Percentiles rank a stretch among this genome's conserved stretches.
Conservation (phyloP, 441 rosid genomes). For the Populus trichocarpa region DNA sequence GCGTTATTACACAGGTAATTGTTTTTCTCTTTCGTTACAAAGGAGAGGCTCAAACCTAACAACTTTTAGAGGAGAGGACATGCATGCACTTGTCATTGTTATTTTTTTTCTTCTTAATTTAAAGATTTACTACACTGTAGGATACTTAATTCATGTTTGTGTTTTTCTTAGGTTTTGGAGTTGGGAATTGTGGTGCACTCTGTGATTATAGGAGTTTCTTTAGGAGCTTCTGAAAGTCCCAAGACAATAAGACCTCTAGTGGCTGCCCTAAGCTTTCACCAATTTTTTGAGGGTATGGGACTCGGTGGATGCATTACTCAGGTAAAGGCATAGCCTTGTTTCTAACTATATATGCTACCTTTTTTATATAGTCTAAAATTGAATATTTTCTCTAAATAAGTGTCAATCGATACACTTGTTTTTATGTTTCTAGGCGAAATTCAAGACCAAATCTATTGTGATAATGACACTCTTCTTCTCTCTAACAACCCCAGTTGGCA, state of each 20-base stretch:
- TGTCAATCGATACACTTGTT: not conserved
- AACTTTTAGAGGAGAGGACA: too few species aligned
- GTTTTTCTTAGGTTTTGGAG: constrained; percentile 30
- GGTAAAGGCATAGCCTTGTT: constrained; percentile 4
- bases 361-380: not conserved
- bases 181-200: constrained; percentile 44
- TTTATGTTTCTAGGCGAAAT: constrained; percentile 46
- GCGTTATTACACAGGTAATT: constrained; percentile 41
- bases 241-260: constrained; percentile 31
- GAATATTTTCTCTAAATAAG: not conserved
- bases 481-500: constrained; percentile 58
- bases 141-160: not conserved
- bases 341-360: too few species aligned
- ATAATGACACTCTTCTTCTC: constrained; percentile 57
- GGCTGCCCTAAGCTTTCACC: constrained; percentile 41
- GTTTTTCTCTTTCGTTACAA: not conserved
- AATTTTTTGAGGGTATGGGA: constrained; percentile 45
- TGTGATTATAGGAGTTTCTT: constrained; percentile 38
- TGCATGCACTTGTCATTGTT: too few species aligned
- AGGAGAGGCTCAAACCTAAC: too few species aligned
- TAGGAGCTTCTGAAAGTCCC: constrained; percentile 35
- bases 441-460: constrained; percentile 23
- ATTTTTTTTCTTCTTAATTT: not conserved
- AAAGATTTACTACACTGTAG: not conserved
- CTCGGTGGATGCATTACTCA: constrained; percentile 43